Base-by-base conservation (phyloP, 768 basidiomycete species). In the Russula ochroleuca region DNA sequence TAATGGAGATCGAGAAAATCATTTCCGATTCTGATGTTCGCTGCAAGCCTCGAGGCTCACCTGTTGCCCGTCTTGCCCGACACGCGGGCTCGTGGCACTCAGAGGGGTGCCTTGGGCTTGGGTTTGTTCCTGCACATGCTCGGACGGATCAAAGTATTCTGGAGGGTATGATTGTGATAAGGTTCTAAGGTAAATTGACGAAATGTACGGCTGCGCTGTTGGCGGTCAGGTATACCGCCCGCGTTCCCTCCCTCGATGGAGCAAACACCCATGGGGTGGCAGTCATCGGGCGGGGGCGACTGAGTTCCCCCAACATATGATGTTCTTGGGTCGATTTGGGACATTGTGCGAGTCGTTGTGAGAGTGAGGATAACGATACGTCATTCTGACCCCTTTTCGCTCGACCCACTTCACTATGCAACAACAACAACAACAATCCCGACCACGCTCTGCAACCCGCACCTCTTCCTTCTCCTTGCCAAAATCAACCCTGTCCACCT, bases 191-290 rank as follows among this genome's bases (percentile, higher is more conserved):
- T n/a, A 5, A 25, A 47, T 35, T 21, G 51, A 23, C 2, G n/a
- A 41, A 7, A 64, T 19, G 49, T 55, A 68, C 68, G 50, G 51
- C 55, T 62, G 17, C 68, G 68, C 53, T 68, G 68, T 43, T 58
- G 59, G 35, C 61, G 56, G 57, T 68, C 68, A 41, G 68, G 59
- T 25, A 67, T 61, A 4, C 68, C 68, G 17, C 58, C 57, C 15
- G 28, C 66, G 35, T 59, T 63, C 23, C 59, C 68, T 48, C 68
- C 68, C 21, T 37, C 28, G 33, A 68, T 64, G 14, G 68, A 68
- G 37, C 38, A 64, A 23, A 23, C 62, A 45, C 68, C 68, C 66
- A 68, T 60, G 25, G 68, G 68, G 14, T 53, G 43, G 13, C 50
- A 41, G 33, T 68, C 68, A 7, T 67, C 58, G 13, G 56, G 21